Conservation (phyloP, 495 filamentous ascomycete species). For the Physcia stellaris region DNA sequence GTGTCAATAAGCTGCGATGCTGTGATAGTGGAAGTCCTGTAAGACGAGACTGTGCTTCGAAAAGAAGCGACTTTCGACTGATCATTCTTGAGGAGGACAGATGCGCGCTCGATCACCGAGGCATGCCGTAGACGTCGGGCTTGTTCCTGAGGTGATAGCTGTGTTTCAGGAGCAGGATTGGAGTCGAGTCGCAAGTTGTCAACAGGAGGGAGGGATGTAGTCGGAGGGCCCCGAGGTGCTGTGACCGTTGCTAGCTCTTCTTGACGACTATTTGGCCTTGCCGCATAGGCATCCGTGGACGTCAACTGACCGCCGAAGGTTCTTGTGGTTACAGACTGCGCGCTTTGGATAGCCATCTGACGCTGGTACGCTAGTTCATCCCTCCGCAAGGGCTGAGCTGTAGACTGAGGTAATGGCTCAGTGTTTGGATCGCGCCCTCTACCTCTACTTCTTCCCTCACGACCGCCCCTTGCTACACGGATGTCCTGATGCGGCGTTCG, state of each 20-base stretch:
- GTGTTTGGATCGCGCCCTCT: conserved; percentile 62
- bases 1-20: conserved; percentile 66
- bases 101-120: conserved; percentile 74
- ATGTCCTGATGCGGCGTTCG: conserved; percentile 56
- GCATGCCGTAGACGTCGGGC: conserved; percentile 56
- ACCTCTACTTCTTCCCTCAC: conserved; percentile 39
- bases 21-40: conserved; percentile 48
- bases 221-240: conserved; percentile 20
- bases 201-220: conserved; percentile 24
- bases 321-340: conserved; percentile 61
- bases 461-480: conserved; percentile 40
- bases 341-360: conserved; percentile 79
- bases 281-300: conserved; percentile 34
- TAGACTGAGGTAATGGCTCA: conserved; percentile 62
- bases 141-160: conserved; percentile 57
- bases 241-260: conserved; percentile 25
- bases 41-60: conserved; percentile 62
- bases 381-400: conserved; percentile 67
- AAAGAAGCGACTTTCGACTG: conserved; percentile 58
- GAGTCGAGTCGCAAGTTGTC: conserved; percentile 26
- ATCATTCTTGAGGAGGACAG: conserved; percentile 64
- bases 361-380: conserved; percentile 89
- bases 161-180: conserved; percentile 10
- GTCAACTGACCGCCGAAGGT: conserved; percentile 76
- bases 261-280: conserved; percentile 23